Conservation (phyloP, 2,329 filamentous ascomycete genomes). For the Scopulariopsis brevicaulis region DNA sequence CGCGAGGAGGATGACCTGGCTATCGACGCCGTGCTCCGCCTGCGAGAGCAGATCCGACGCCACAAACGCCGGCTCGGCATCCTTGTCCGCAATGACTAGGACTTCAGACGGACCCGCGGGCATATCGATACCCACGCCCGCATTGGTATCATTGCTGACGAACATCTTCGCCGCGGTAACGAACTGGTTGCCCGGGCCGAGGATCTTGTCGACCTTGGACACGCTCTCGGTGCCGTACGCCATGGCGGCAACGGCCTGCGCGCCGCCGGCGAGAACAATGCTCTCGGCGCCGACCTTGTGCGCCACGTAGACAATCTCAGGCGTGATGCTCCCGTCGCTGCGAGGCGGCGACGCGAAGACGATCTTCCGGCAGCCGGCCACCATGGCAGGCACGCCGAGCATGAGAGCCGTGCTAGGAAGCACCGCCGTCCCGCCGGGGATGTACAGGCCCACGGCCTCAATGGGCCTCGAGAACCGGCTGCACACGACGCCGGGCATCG, state of each 20-base stretch:
- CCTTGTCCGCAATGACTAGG: slow-evolving; percentile 83
- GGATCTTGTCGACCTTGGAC: slow-evolving; percentile 96
- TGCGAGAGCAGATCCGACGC: slow-evolving; percentile 91
- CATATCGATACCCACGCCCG: slow-evolving; percentile 95
- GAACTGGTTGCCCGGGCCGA: slow-evolving; percentile 95
- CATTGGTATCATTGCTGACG: slow-evolving; percentile 93
- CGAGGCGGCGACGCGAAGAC: slow-evolving; percentile 87
- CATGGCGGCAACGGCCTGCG: slow-evolving; percentile 91
- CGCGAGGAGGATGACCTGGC: slow-evolving; percentile 85
- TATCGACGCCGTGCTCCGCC: slow-evolving; percentile 93
- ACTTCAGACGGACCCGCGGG: slow-evolving; percentile 94
- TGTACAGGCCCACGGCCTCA: slow-evolving; percentile 90
- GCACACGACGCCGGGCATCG: slow-evolving; percentile 94
- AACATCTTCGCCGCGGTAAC: slow-evolving; percentile 98
- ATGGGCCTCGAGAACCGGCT: slow-evolving; percentile 88
- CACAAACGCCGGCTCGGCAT: slow-evolving; percentile 86
- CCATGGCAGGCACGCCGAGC: slow-evolving; percentile 95
- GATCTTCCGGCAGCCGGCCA: slow-evolving; percentile 91
- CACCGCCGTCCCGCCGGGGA: slow-evolving; percentile 94
- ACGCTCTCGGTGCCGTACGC: slow-evolving; percentile 94
- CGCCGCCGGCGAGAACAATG: slow-evolving; percentile 90
- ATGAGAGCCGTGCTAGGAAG: slow-evolving; percentile 93
- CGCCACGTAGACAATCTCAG: slow-evolving; percentile 93
- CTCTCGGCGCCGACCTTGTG: slow-evolving; percentile 95
- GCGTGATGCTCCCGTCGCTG: slow-evolving; percentile 79